phyloP scores from a whole-genome alignment of 345 rosid species.

The Lumnitzera littorea region DNA sequence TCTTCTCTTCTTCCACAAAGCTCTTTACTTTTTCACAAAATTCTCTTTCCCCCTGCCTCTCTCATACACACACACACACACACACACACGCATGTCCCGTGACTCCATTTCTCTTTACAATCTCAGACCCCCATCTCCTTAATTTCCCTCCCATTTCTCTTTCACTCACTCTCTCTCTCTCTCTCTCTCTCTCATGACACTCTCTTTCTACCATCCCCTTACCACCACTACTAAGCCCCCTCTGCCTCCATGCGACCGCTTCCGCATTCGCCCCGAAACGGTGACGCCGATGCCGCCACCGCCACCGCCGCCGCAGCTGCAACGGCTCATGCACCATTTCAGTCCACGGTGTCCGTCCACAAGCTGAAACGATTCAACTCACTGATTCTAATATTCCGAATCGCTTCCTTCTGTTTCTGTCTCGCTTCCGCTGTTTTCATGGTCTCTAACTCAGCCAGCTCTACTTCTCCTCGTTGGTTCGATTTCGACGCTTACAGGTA shows the following conservation, averaged over 20 bases:
- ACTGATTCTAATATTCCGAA: slow-evolving; percentile 60
- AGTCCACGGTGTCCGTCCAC: slow-evolving; percentile 65
- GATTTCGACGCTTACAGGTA: slow-evolving; percentile 94
- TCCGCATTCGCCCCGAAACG: slow-evolving; percentile 49
- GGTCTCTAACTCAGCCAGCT: slow-evolving; percentile 63
- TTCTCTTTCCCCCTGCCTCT: slow-evolving; percentile 2
- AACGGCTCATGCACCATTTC: slow-evolving; percentile 36
- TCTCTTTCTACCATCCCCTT: slow-evolving; percentile 4
- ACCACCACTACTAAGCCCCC: slow-evolving; percentile 2
- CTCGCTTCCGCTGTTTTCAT: slow-evolving; percentile 81
- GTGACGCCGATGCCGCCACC: slow-evolving; percentile 34
- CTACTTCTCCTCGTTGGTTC: slow-evolving; percentile 63
- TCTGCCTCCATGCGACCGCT: slow-evolving; percentile 48
- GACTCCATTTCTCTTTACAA: slow-evolving; percentile 1
- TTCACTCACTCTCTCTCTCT: background rate
- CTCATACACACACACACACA: slow-evolving; percentile 3
- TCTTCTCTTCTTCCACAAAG: too few species aligned
- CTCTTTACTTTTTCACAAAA: slow-evolving; percentile 1
- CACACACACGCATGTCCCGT: slow-evolving; percentile 2
- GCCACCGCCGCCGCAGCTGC: background rate
- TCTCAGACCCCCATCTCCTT: background rate
- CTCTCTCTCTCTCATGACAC: slow-evolving; percentile 8
- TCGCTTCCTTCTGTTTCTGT: slow-evolving; percentile 72
- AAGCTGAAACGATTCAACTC: slow-evolving; percentile 80
- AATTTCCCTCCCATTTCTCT: background rate